phyloP scores from a whole-genome alignment of 176 grass and related monocot species.

The Hordeum marinum region DNA sequence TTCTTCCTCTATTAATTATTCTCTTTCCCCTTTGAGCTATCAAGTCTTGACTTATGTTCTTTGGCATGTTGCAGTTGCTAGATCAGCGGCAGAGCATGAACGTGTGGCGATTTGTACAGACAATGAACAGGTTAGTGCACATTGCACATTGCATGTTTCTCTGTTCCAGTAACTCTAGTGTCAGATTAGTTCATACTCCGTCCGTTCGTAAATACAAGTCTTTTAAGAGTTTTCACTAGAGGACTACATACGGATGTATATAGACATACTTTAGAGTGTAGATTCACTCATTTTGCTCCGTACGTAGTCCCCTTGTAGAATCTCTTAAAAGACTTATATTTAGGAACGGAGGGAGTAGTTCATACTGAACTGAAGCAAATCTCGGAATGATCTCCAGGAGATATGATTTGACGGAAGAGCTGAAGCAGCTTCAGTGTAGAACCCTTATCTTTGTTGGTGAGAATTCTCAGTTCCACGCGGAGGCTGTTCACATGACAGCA shows the following conservation, averaged over 20 bases:
- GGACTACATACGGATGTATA: no score
- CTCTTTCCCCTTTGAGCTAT: conserved; percentile 16
- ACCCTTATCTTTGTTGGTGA: conserved; percentile 89
- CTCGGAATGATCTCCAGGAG: conserved; percentile 52
- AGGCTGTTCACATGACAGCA: conserved; percentile 85
- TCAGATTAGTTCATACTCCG: background rate
- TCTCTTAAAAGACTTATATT: no score
- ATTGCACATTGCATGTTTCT: background rate
- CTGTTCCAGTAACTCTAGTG: background rate
- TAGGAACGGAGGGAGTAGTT: no score
- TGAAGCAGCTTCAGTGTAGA: conserved; percentile 81
- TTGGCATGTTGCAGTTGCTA: conserved; percentile 56
- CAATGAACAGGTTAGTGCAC: conserved; percentile 62
- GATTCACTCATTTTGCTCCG: no score
- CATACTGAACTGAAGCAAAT: background rate
- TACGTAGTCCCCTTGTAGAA: no score
- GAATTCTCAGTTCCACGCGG: conserved; percentile 73
- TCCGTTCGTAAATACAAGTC: no score
- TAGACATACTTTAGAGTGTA: no score
- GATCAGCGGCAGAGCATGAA: conserved; percentile 83
- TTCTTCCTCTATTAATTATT: background rate
- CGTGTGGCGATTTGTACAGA: conserved; percentile 85
- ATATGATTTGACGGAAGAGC: conserved; percentile 74
- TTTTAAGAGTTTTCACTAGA: no score
- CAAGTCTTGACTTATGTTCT: conserved; percentile 2